These are phyloP conservation scores for Rhododendron molle DNA, from an alignment of 148 eudicot genomes.

Conservation along the genomic window DNA sequence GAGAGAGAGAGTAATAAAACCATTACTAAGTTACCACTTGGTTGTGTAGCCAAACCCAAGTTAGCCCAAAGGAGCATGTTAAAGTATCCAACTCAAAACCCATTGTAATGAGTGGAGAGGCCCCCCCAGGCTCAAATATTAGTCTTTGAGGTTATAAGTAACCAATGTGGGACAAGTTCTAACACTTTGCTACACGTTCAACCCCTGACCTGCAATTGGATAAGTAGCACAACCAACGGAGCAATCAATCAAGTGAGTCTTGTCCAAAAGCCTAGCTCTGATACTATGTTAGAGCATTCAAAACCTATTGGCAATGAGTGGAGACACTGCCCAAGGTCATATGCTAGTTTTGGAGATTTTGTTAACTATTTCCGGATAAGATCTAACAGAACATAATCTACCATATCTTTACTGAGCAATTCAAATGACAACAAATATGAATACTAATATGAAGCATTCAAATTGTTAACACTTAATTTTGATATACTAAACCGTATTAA, in stretches of 20 bases:
- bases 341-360: not conserved
- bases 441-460: too few species aligned
- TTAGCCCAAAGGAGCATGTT: not conserved
- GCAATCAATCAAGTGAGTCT: not conserved
- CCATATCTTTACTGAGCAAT: not conserved
- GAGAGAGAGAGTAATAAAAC: not conserved
- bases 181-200: not conserved
- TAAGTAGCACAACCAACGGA: not conserved
- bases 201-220: not conserved
- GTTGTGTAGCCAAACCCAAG: not conserved
- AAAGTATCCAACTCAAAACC: not conserved
- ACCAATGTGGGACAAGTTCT: not conserved
- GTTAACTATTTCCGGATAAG: not conserved
- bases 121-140: not conserved
- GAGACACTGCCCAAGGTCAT: not conserved
- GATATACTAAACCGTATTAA: not conserved
- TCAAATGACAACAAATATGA: too few species aligned
- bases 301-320: not conserved
- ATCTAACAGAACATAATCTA: not conserved
- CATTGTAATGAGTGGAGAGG: not conserved
- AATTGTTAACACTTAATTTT: not conserved
- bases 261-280: not conserved
- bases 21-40: not conserved
- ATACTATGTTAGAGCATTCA: not conserved
- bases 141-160: not conserved